A percentile compares a stretch with the other conserved stretches of the same genome.
Conservation (phyloP, 2,329 filamentous ascomycete genomes). For the Penicillium sp. region DNA sequence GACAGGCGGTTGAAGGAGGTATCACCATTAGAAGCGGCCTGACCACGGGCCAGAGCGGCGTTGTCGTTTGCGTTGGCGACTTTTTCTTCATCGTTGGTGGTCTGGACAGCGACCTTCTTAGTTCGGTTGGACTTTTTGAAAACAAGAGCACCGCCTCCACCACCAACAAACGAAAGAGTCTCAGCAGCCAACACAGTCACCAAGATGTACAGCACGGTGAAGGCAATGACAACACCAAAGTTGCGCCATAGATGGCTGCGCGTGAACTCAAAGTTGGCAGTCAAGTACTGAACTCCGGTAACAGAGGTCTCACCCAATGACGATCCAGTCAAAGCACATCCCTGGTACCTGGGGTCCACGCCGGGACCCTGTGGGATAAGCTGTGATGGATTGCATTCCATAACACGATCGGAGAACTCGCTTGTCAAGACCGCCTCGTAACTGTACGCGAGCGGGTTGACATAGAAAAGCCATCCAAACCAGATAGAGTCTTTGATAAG, state of each 20-base stretch:
- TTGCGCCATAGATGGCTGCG: conserved; percentile 67
- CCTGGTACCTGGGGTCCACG: conserved; percentile 57
- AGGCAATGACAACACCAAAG: conserved; percentile 75
- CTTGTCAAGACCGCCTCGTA: conserved; percentile 69
- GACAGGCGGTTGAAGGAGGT: conserved; percentile 46
- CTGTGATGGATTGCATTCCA: conserved; percentile 60
- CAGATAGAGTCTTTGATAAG: conserved; percentile 61
- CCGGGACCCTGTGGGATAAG: conserved; percentile 61
- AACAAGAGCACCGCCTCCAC: conserved; percentile 66
- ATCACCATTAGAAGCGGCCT: conserved; percentile 31
- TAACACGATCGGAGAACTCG: conserved; percentile 59
- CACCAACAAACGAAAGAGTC: conserved; percentile 60
- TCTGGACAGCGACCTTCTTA: conserved; percentile 54
- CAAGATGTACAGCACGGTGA: conserved; percentile 70
- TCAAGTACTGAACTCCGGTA: conserved; percentile 56
- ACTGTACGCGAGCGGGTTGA: conserved; percentile 58
- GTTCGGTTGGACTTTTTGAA: conserved; percentile 69
- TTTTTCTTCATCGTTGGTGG: conserved; percentile 60
- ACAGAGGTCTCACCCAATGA: conserved; percentile 52
- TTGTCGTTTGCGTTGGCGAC: conserved; percentile 32
- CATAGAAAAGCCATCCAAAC: conserved; percentile 64
- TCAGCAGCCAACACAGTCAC: conserved; percentile 72
- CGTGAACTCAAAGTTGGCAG: conserved; percentile 57
- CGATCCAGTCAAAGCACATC: conserved; percentile 63
- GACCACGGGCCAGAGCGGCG: conserved; percentile 31